Percentiles rank a stretch among this genome's conserved stretches.
Conservation (phyloP, 139 green algal species). For the Auxenochlorella pyrenoidosa region DNA sequence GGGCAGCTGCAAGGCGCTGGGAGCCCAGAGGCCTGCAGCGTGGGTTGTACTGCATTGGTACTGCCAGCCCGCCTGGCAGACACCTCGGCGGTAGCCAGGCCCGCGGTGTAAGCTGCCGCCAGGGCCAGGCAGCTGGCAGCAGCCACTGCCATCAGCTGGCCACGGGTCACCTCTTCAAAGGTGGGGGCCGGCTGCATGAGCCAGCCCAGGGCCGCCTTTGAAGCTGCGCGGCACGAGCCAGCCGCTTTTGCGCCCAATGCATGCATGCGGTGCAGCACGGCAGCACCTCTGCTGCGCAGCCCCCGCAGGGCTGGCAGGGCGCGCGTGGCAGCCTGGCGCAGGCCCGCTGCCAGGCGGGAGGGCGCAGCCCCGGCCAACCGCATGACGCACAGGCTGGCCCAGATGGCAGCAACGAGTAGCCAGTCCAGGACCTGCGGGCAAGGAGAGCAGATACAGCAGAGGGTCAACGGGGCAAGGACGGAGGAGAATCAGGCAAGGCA, state of each 20-base stretch:
- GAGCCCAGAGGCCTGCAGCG: neutral
- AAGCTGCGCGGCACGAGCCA: neutral
- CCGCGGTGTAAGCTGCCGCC: neutral
- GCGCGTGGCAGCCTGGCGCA: neutral
- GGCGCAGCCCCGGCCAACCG: neutral
- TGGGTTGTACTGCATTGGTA: neutral
- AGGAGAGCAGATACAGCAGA: neutral
- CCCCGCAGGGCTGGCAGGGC: neutral
- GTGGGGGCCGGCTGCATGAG: neutral
- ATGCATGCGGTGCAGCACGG: neutral
- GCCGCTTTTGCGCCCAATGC: neutral
- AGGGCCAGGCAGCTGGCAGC: neutral
- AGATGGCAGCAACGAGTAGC: neutral
- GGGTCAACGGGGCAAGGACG: neutral
- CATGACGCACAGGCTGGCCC: neutral
- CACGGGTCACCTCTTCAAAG: neutral
- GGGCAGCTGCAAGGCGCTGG: neutral
- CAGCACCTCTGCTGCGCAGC: neutral
- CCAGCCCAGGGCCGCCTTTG: neutral
- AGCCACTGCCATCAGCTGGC: neutral
- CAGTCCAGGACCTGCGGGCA: neutral
- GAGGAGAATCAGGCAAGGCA: too few species aligned
- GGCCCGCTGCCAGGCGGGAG: neutral
- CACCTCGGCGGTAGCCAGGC: neutral
- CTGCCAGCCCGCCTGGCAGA: neutral